Base-by-base conservation (phyloP, 2,329 filamentous ascomycete genomes). In the Albifimbria verrucaria region DNA sequence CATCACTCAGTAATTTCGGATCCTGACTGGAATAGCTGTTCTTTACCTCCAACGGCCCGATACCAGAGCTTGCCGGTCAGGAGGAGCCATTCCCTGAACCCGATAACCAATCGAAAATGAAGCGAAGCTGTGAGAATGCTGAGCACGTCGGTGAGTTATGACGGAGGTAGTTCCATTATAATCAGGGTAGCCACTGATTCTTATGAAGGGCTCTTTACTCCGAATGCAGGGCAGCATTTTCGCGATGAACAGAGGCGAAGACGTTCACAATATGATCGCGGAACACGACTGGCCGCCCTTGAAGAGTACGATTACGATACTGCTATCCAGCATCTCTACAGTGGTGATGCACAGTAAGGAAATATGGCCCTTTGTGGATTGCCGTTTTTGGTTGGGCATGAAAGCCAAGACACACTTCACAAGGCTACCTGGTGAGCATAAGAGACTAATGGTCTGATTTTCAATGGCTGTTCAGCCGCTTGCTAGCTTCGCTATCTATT, bases 71-170 rank as follows among this genome's bases (percentile, higher is more conserved):
- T 52, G 80, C 85, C 50, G 90, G 91, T 2, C 75, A 82, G 26
- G 90, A 95, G 69, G 87, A 91, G 60, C 68, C 75, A 0, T 96
- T 96, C 62, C 91, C 91, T 0, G 75, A 77, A 1, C 87, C 90
- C 0, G 90, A 96, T 72, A 96, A 96, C 64, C 81, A 85, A 52
- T 89, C 88, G 1, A 96, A 96, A 74, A 87, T 94, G 78, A 88
- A 91, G 72, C 83, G 92, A 55, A 94, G 89, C 60, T 88, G 89
- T 55, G 89, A 95, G 67, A 95, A 94, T 67, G 91, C 91, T 2
- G 88, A 91, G 66, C 86, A 90, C 64, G 85, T 93, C 60, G 92
- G 92, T 85, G 68, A 68, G 86, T 78, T 52, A 32, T 17, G n/a
- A 46, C 22, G n/a, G 18, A 26, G 15, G n/a, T 41, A 9, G 32